phyloP scores from a whole-genome alignment of 768 basidiomycete genomes.

The Phylloporus sp. region DNA sequence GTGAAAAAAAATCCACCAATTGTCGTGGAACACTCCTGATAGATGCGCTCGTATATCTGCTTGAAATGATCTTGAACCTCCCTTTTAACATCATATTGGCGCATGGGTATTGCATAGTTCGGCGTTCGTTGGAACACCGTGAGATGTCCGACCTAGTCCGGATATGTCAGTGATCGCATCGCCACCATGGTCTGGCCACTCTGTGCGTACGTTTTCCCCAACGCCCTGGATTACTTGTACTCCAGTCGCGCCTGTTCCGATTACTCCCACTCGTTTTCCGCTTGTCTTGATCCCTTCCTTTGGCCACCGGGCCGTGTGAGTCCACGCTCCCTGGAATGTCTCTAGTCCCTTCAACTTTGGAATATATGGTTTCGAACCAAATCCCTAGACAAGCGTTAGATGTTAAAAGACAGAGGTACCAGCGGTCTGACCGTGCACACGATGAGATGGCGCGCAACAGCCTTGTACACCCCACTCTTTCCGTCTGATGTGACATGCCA shows the following conservation, averaged over 20 bases:
- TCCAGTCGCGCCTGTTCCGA: conserved; percentile 15
- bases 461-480: not conserved
- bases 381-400: conserved; percentile 5
- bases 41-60: conserved; percentile 7
- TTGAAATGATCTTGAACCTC: conserved; percentile 11
- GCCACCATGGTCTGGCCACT: no score
- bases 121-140: conserved; percentile 17
- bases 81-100: conserved; percentile 1
- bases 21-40: conserved; percentile 1
- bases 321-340: conserved; percentile 5
- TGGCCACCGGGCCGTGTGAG: conserved; percentile 13
- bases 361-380: conserved; percentile 5
- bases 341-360: conserved; percentile 12
- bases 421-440: conserved; percentile 11
- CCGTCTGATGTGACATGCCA: conserved; percentile 10
- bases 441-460: conserved; percentile 5
- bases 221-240: conserved; percentile 13
- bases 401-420: no score
- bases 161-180: not conserved
- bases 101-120: conserved; percentile 12
- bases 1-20: not conserved
- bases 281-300: conserved; percentile 3
- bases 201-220: conserved; percentile 7
- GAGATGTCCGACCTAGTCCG: conserved; percentile 6
- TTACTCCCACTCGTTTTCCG: conserved; percentile 9